A percentile compares a stretch with the other conserved stretches of the same genome.
phyloP scores from a whole-genome alignment of 257 asterid species.

The Dorcoceras hygrometricum region DNA sequence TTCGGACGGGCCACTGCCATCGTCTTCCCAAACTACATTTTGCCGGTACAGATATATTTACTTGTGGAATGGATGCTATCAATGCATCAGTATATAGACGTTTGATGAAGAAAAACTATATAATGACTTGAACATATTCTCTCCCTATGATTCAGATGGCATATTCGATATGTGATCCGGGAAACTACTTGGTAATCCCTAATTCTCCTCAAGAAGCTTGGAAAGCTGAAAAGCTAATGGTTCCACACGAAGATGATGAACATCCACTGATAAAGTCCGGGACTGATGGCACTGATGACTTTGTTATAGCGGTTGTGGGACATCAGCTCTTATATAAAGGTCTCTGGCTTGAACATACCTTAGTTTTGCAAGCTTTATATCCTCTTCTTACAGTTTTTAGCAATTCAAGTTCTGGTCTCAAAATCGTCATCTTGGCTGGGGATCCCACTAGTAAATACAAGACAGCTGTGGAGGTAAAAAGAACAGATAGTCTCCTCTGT shows the following conservation, averaged over 20 bases:
- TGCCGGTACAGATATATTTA: conserved; percentile 60
- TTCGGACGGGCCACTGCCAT: conserved; percentile 71
- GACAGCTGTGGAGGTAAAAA: conserved; percentile 65
- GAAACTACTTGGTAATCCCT: conserved; percentile 86
- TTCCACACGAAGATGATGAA: conserved; percentile 29
- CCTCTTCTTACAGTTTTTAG: conserved; percentile 51
- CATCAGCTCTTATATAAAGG: conserved; percentile 69
- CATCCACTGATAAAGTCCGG: conserved; percentile 36
- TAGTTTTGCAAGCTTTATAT: conserved; percentile 65
- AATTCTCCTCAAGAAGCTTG: conserved; percentile 73
- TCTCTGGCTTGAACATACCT: conserved; percentile 89
- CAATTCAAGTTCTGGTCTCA: conserved; percentile 55
- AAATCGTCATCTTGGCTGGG: conserved; percentile 60
- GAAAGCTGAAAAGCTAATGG: conserved; percentile 46
- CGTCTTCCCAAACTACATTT: conserved; percentile 80
- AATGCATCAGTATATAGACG: not conserved
- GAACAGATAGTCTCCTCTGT: not conserved
- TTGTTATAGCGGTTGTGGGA: conserved; percentile 69
- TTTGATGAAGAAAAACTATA: not conserved
- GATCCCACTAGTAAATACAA: conserved; percentile 58
- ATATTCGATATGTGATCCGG: conserved; percentile 78
- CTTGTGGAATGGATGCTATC: conserved; percentile 20
- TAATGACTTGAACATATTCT: not conserved
- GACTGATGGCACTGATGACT: conserved; percentile 44
- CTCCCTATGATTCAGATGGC: conserved; percentile 52